phyloP scores from a whole-genome alignment of 2,329 filamentous ascomycete genomes.

The Hypoxylon sp. region DNA sequence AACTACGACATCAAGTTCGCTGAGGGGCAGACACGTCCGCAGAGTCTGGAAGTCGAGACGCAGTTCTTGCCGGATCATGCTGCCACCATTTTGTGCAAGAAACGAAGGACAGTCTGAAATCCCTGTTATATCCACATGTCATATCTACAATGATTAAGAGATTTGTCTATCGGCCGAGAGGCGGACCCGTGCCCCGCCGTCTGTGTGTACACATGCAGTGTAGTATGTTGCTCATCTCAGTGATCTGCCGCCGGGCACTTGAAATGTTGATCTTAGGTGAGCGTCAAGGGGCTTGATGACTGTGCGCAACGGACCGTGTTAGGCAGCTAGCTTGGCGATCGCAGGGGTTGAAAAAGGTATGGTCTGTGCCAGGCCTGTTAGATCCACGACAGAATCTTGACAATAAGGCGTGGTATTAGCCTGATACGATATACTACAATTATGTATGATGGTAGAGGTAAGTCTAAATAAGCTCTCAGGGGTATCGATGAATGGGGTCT shows the following conservation, averaged over 20 bases:
- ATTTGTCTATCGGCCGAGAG: background rate
- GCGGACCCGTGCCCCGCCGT: background rate
- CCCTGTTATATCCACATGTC: background rate
- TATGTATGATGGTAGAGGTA: too few relatives aligned
- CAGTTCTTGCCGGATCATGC: conserved; percentile 29
- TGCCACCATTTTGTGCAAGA: conserved; percentile 27
- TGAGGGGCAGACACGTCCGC: conserved; percentile 21
- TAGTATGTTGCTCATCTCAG: too few relatives aligned
- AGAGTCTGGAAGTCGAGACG: conserved; percentile 25
- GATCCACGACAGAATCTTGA: background rate
- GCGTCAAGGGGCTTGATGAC: background rate
- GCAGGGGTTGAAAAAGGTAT: background rate
- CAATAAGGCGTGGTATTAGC: background rate
- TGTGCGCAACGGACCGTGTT: too few relatives aligned
- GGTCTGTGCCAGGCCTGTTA: too few relatives aligned
- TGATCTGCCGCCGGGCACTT: too few relatives aligned
- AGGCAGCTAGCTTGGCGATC: conserved; percentile 4
- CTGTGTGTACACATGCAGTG: too few relatives aligned
- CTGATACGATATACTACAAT: background rate
- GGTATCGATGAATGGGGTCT: too few relatives aligned
- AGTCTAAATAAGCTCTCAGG: too few relatives aligned
- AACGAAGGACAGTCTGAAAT: conserved; percentile 5
- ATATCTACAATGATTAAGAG: background rate
- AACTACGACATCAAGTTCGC: conserved; percentile 47
- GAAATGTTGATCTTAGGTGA: conserved; percentile 1